Evolutionary conservation across 2,329 filamentous ascomycete species (phyloP), one percentile per base, ranked within the genome.

Genomic region (Diaporthe humulicola): DNA sequence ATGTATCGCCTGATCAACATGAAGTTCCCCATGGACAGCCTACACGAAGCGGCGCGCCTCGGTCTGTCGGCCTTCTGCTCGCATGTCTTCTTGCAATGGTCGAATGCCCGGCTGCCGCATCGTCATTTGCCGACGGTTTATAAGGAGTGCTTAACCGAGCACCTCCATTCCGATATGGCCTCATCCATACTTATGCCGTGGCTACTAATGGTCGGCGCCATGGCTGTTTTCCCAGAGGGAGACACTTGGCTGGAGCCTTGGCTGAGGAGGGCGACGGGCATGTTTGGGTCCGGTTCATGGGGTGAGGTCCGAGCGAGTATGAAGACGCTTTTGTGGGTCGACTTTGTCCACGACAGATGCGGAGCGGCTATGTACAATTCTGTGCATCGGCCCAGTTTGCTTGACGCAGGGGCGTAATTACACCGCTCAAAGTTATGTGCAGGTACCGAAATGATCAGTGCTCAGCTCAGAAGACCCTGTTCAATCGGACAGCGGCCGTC

Each of bases 1-100:
- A 83, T 84, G 80, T 87, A 87, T 77, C 84, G 81, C 4, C 80
- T 87, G 3, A 75, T 86, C 22, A 58, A 79, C 40, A 81, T 83
- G 79, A 60, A 72, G 3, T 83, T 82, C 74, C 75, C 78, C 2
- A 14, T 57, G 1, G 77, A 76, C n/a, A 81, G 81, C 0, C 61
- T 77, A 8, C 76, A 85, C 52, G 84, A 87, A 75, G 79, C 79
- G 1, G 74, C 86, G 22, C 83, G 85, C 1, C 80, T 86, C 12
- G 83, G 84, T 17, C 78, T 87, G 0, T 76, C 87, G 0, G 81
- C 80, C 19, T 86, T 85, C 60, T 79, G 80, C 4, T 81, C 78
- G 8, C 78, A 79, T 70, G 74, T 85, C 25, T 87, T 87, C 75
- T 78, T 87, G 8, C 83, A 82, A 42, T 85, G 83, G 83, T 74